These are phyloP conservation scores for Streptanthus diversifolius DNA, from an alignment of 345 rosid species.

Conservation along the genomic window DNA sequence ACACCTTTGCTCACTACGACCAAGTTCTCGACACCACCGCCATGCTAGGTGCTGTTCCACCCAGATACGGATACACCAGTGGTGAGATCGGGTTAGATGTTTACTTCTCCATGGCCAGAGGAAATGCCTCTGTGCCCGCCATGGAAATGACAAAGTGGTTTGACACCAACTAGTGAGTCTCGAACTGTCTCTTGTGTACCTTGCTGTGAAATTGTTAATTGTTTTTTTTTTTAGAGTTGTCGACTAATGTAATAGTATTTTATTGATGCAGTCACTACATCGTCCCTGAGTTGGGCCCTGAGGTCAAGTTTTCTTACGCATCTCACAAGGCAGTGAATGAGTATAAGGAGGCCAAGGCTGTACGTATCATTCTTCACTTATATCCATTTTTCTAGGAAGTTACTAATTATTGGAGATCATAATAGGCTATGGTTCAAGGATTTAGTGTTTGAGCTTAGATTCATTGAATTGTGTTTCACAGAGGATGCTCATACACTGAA, in stretches of 20 bases:
- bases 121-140: conserved; percentile 93
- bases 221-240: not conserved
- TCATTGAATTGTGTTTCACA: not conserved
- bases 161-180: conserved; percentile 99
- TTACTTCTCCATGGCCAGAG: conserved; percentile 99
- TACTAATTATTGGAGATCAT: not conserved
- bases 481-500: not conserved
- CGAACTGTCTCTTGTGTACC: not conserved
- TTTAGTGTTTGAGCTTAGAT: not conserved
- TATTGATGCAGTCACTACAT: conserved; percentile 74
- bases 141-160: conserved; percentile 99
- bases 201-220: not conserved
- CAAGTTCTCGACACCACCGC: conserved; percentile 95
- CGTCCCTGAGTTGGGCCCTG: conserved; percentile 96
- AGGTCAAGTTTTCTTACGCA: conserved; percentile 81
- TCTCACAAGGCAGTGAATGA: conserved; percentile 95
- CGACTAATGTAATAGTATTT: not conserved
- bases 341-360: conserved; percentile 96
- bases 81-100: conserved; percentile 85
- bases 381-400: not conserved
- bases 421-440: not conserved
- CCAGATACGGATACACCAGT: conserved; percentile 72
- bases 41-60: conserved; percentile 98
- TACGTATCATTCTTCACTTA: conserved; percentile 39
- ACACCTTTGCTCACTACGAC: conserved; percentile 88